phyloP scores from a whole-genome alignment of 1,284 basidiomycete species.

The Exobasidium cylindrosporum region DNA sequence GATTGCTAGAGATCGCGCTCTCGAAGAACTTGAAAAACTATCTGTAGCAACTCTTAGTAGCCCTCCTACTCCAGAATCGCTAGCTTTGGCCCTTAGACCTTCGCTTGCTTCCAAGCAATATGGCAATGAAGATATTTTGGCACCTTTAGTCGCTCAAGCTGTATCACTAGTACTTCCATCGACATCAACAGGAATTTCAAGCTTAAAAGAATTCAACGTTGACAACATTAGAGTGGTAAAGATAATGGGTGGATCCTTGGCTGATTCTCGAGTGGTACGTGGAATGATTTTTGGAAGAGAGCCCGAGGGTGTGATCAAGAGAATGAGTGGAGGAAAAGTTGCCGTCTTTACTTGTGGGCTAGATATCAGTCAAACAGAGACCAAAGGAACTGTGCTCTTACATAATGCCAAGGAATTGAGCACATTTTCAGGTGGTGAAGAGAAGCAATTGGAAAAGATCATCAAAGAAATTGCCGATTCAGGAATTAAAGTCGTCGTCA shows the following conservation, averaged over 20 bases:
- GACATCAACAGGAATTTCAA: constrained; percentile 16
- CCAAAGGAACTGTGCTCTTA: constrained; percentile 95
- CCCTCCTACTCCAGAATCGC: constrained; percentile 73
- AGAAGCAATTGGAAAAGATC: constrained; percentile 60
- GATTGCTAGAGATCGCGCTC: constrained; percentile 79
- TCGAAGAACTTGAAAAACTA: constrained; percentile 76
- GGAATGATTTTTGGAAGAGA: constrained; percentile 98
- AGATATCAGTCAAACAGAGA: constrained; percentile 94
- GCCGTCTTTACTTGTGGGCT: constrained; percentile 90
- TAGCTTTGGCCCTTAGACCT: constrained; percentile 79
- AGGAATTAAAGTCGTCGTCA: constrained; percentile 89
- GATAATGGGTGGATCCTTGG: constrained; percentile 88
- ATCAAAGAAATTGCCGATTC: constrained; percentile 94
- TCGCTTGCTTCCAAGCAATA: constrained; percentile 97
- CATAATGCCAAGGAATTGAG: constrained; percentile 91
- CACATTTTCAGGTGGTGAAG: constrained; percentile 89
- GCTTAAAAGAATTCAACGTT: constrained; percentile 60
- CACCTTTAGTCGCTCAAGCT: constrained; percentile 85
- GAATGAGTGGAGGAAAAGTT: constrained; percentile 59
- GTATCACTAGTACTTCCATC: constrained; percentile 58
- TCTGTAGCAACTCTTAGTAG: constrained; percentile 63
- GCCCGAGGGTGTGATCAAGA: constrained; percentile 80
- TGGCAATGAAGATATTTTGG: constrained; percentile 80
- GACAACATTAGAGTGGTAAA: constrained; percentile 98
- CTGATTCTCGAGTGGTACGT: constrained; percentile 80